phyloP scores from a whole-genome alignment of 2,329 filamentous ascomycete genomes.

The Dryadomyces sulphureus region DNA sequence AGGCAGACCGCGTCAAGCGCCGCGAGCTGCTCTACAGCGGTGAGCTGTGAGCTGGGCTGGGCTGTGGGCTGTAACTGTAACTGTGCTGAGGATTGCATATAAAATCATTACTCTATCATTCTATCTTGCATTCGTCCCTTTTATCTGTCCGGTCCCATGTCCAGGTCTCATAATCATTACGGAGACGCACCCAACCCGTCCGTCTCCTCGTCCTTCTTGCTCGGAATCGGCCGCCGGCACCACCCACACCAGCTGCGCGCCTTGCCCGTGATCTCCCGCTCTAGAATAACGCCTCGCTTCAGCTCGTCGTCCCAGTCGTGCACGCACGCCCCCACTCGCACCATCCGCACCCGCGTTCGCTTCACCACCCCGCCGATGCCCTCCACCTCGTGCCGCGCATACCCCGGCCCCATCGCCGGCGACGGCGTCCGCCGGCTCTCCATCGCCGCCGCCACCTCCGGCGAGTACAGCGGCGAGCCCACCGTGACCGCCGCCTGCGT shows the following conservation, averaged over 20 bases:
- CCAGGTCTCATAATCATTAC: not conserved
- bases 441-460: constrained; percentile 10
- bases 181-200: constrained; percentile 8
- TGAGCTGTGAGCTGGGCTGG: constrained; percentile 21
- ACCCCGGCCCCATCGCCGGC: constrained; percentile 50
- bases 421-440: constrained; percentile 24
- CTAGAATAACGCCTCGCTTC: constrained; percentile 48
- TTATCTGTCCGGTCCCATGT: too few species aligned
- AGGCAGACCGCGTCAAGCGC: constrained; percentile 39
- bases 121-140: too few species aligned
- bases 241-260: constrained; percentile 82
- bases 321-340: constrained; percentile 70
- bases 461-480: constrained; percentile 10
- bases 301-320: constrained; percentile 74
- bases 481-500: constrained; percentile 10
- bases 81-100: too few species aligned
- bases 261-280: constrained; percentile 51
- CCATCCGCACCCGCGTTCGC: constrained; percentile 71
- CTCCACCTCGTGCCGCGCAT: constrained; percentile 76
- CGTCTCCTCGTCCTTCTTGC: constrained; percentile 27
- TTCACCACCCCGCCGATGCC: constrained; percentile 81
- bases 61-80: too few species aligned
- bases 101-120: not conserved
- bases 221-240: constrained; percentile 65
- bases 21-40: constrained; percentile 35